Percentiles rank a stretch among this genome's conserved stretches.
These are phyloP conservation scores for Moricandia arvensis DNA, from an alignment of 345 rosid species.

Conservation along the genomic window DNA sequence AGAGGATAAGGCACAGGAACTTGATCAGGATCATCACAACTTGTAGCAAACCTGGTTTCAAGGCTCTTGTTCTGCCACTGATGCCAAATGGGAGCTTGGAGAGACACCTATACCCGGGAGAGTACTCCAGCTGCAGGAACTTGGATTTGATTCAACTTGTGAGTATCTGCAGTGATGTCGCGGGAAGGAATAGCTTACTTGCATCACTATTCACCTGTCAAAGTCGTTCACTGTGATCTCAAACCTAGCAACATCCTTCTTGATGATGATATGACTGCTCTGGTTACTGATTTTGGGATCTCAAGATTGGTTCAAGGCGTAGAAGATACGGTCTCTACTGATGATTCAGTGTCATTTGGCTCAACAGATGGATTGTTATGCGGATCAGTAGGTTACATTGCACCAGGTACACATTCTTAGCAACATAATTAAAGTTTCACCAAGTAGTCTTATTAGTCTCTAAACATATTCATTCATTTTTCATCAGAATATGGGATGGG, in stretches of 20 bases:
- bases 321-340: constrained; percentile 38
- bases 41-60: constrained; percentile 82
- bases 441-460: background rate
- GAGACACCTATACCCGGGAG: constrained; percentile 61
- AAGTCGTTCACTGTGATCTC: constrained; percentile 92
- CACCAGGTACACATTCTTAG: constrained; percentile 61
- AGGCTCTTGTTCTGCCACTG: constrained; percentile 82
- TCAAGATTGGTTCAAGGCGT: constrained; percentile 55
- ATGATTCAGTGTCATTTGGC: constrained; percentile 56
- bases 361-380: constrained; percentile 75
- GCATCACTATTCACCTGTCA: constrained; percentile 79
- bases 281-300: constrained; percentile 91
- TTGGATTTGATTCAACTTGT: constrained; percentile 71
- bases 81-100: constrained; percentile 93
- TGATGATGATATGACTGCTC: constrained; percentile 80
- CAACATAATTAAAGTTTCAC: background rate
- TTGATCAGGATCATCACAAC: constrained; percentile 78
- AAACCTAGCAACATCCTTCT: constrained; percentile 95
- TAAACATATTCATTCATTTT: background rate
- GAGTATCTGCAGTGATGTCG: constrained; percentile 73
- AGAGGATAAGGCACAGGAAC: constrained; percentile 79
- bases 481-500: constrained; percentile 83
- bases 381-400: constrained; percentile 90
- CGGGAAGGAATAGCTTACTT: constrained; percentile 83
- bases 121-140: constrained; percentile 4